Base-by-base conservation (phyloP, 2,329 filamentous ascomycete genomes). In the Orbilia javanica region DNA sequence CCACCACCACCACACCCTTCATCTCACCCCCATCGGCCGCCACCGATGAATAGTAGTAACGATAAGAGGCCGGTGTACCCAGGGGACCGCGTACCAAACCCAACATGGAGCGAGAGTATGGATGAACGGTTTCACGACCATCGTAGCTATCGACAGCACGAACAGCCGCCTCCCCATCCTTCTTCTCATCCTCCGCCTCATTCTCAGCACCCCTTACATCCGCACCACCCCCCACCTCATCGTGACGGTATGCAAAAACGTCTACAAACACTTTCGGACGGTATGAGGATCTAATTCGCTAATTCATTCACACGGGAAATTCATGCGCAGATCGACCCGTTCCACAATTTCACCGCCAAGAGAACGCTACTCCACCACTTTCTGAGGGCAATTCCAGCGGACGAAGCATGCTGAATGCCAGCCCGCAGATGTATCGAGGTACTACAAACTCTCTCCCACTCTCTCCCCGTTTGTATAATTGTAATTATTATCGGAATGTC, bases 391-490 rank as follows among this genome's bases (percentile, higher is more conserved):
- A 62, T 25, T 71, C 74, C 27, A 68, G 67, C 57, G 74, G 74
- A 18, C 50, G 74, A 27, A 68, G 74, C 53, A 71, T 78, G 67
- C 13, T 78, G 62, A 78, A 78, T 42, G 67, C 67, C 52, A 78
- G 74, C 20, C 74, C 74, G 44, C 74, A 78, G 67, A 78, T 78
- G 62, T 78, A 78, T 39, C 69, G 74, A 78, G 74, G 74, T 78
- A 72, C 22, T 42, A 46, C n/a, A n/a, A n/a, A n/a, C n/a, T n/a
- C n/a, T n/a, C n/a, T n/a, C n/a, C n/a, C n/a, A n/a, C 18, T 29
- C 63, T 44, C 7, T 8, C 11, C 27, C 8, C 29, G 18, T 34
- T 13, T 18, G 34, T 34, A 63, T 57, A 6, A 22, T 36, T 11
- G 15, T n/a, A n/a, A 31, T 53, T 31, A 7, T 20, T 36, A 31